phyloP scores from a whole-genome alignment of 2,329 filamentous ascomycete species.

The Pseudogymnoascus sp. region DNA sequence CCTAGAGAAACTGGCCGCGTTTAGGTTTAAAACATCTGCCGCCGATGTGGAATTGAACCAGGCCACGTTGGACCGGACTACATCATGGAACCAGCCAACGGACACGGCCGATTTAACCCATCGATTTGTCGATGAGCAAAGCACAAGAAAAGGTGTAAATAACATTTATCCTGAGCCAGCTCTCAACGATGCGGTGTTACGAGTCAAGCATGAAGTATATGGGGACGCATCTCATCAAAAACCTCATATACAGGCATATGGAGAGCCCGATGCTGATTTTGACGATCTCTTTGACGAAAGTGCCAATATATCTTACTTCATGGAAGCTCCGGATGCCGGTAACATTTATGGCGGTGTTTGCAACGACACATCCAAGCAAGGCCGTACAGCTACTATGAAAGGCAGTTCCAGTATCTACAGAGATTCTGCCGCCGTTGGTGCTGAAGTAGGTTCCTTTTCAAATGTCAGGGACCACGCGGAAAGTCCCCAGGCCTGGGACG shows the following conservation, averaged over 20 bases:
- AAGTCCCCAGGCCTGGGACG: not conserved
- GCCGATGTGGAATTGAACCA: not conserved
- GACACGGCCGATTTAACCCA: not conserved
- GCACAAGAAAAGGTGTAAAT: not conserved
- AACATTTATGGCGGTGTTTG: not conserved
- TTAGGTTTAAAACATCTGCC: constrained; percentile 8
- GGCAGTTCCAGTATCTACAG: not conserved
- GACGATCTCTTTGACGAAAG: not conserved
- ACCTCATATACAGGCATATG: not conserved
- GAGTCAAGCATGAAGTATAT: not conserved
- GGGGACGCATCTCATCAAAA: not conserved
- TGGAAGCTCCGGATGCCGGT: not conserved
- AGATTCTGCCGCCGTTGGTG: not conserved
- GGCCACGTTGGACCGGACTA: not conserved
- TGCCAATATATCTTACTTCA: not conserved
- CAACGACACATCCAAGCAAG: not conserved
- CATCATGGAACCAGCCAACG: not conserved
- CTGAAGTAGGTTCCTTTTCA: not conserved
- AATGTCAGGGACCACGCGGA: not conserved
- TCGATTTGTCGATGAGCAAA: not conserved
- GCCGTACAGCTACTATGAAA: not conserved
- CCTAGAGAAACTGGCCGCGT: constrained; percentile 23
- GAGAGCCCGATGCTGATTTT: not conserved
- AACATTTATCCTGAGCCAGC: not conserved
- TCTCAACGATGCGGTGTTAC: not conserved